Evolutionary conservation across 176 grass and related monocot genomes (phyloP).

Genomic region (Hyparrhenia diplandra): DNA sequence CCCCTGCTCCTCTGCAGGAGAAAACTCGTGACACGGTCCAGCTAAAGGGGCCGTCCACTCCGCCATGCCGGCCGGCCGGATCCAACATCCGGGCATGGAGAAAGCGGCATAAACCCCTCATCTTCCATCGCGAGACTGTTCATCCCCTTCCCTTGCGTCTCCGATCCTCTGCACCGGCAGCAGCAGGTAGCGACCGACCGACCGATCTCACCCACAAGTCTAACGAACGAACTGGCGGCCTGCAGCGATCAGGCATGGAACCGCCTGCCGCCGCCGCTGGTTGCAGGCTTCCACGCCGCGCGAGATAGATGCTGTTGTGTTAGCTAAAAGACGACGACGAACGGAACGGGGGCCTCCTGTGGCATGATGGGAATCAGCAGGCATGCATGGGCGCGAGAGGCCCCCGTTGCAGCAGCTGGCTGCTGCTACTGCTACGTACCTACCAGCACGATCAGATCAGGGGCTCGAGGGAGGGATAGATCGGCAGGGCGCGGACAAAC

Average conservation of each 20-base stretch:
- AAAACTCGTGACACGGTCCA: neutral
- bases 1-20: neutral
- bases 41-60: neutral
- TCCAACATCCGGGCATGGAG: neutral
- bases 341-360: too few species aligned
- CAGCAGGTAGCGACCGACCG: neutral
- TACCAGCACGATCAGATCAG: constrained; percentile 8
- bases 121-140: constrained; percentile 1
- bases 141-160: too few species aligned
- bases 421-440: neutral
- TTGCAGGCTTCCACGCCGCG: neutral
- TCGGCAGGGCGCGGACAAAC: neutral
- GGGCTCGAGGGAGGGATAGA: neutral
- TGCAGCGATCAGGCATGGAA: neutral
- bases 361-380: neutral
- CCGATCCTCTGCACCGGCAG: neutral
- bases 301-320: neutral
- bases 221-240: neutral
- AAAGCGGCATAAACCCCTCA: neutral
- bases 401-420: neutral
- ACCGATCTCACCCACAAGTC: neutral
- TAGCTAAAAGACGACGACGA: neutral
- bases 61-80: neutral
- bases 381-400: neutral
- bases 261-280: neutral